A percentile compares a stretch with the other conserved stretches of the same genome.
These are phyloP conservation scores for Neopestalotiopsis rosae DNA, from an alignment of 2,329 filamentous ascomycete species.

Conservation along the genomic window DNA sequence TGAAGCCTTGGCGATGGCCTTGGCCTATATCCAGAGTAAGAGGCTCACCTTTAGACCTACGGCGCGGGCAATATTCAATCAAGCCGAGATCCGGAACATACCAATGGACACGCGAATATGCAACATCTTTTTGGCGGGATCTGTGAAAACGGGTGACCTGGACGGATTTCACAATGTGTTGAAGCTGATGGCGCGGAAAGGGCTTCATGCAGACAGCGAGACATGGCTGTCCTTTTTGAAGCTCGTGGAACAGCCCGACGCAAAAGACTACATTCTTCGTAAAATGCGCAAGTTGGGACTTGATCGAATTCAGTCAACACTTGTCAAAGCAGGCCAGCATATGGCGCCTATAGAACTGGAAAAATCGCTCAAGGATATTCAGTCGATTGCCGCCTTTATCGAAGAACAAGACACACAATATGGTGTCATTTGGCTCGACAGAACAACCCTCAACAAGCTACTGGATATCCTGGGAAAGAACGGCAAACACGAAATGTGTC, in stretches of 20 bases:
- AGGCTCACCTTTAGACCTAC: constrained; percentile 28
- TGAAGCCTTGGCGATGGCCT: constrained; percentile 35
- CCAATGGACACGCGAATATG: constrained; percentile 33
- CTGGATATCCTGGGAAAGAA: constrained; percentile 30
- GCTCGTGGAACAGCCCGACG: constrained; percentile 45
- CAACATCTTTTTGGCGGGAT: constrained; percentile 30
- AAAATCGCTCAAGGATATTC: not conserved
- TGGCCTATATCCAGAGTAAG: constrained; percentile 28
- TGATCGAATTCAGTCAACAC: constrained; percentile 25
- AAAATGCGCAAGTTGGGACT: constrained; percentile 34
- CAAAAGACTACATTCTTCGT: constrained; percentile 51
- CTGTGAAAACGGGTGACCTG: constrained; percentile 31
- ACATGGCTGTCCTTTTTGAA: constrained; percentile 37
- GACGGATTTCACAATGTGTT: constrained; percentile 32
- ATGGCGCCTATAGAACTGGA: constrained; percentile 29
- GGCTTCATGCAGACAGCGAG: constrained; percentile 26
- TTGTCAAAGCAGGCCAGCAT: constrained; percentile 30
- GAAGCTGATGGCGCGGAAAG: constrained; percentile 32
- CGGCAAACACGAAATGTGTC: constrained; percentile 23
- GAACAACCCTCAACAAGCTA: constrained; percentile 33
- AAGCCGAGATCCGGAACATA: constrained; percentile 26
- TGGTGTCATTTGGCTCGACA: constrained; percentile 33
- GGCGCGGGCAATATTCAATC: constrained; percentile 29
- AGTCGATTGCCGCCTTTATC: constrained; percentile 26
- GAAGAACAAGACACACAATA: constrained; percentile 26